Base-by-base conservation (phyloP, 306 rosid species). In the Bauhinia variegata region DNA sequence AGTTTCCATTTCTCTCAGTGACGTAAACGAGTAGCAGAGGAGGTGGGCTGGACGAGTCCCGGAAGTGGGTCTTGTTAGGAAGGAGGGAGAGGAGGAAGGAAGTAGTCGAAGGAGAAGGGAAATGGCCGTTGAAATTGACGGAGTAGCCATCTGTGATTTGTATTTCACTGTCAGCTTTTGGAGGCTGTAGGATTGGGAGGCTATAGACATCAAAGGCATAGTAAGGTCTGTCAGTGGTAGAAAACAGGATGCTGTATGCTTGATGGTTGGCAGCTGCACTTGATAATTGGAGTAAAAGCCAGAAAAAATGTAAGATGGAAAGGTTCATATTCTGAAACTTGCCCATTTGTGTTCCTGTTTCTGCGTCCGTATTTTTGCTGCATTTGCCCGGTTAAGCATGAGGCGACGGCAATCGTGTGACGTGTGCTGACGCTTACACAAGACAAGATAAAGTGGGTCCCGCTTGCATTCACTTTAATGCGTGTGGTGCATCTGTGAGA, bases 81-180 rank as follows among this genome's bases (percentile, higher is more conserved):
- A 62, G 41, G 36, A 58, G 50, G 33, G 82, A 73, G 53, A 43
- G 23, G 39, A 83, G 68, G 7, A 49, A 9, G 33, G 80, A 28
- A 33, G 67, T 42, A 1, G 86, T 65, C 0, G 77, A 41, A 1
- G 82, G 39, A 32, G 82, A 68, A 49, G 84, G 87, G 72, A 93
- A 89, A n/a, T 89, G 84, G 68, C 98, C 98, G 54, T 93, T 93
- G 56, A 83, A 93, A 31, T 89, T 93, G 69, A 92, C 82, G 48
- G 91, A 87, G 42, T 54, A 65, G 19, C 91, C 96, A 33, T 93
- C 98, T 4, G 93, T 93, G 74, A 93, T 15, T 63, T n/a, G 80
- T 56, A 75, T 42, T 71, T 92, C 96, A 5, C 58, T 15, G 58
- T 54, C 0, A 3, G 67, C 11, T 4, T 33, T 56, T 11, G 82